A percentile compares a stretch with the other conserved stretches of the same genome.
Conservation (phyloP, 2,329 filamentous ascomycete genomes). For the Exophiala aquamarina region DNA sequence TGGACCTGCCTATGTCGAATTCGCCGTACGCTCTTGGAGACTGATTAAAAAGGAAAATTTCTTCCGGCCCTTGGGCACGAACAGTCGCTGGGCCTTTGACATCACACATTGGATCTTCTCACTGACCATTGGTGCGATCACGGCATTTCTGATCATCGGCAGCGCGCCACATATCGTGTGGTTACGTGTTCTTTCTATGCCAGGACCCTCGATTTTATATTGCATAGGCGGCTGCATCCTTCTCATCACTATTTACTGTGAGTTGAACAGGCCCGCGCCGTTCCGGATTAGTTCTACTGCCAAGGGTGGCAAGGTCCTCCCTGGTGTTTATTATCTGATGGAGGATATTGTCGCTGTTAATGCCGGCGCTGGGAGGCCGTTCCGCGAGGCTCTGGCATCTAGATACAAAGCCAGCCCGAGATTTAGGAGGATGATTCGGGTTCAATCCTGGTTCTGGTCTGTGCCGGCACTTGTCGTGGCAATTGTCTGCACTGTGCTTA, state of each 20-base stretch:
- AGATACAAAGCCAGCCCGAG: constrained; percentile 55
- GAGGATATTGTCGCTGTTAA: constrained; percentile 70
- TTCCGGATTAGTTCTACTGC: constrained; percentile 65
- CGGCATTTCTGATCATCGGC: constrained; percentile 27
- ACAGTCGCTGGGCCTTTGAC: constrained; percentile 29
- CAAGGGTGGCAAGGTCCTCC: constrained; percentile 59
- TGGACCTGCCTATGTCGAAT: constrained; percentile 29
- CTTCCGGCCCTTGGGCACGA: constrained; percentile 27
- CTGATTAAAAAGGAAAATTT: constrained; percentile 29
- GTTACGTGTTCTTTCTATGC: constrained; percentile 29
- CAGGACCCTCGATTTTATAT: constrained; percentile 23
- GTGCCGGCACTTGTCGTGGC: constrained; percentile 51
- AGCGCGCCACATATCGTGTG: constrained; percentile 29
- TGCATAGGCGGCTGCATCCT: constrained; percentile 21
- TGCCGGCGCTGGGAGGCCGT: constrained; percentile 58
- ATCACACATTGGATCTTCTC: constrained; percentile 26
- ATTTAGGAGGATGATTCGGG: constrained; percentile 55
- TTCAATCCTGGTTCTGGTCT: constrained; percentile 59
- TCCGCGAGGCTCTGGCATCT: constrained; percentile 50
- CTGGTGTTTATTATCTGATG: constrained; percentile 63
- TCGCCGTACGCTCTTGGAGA: constrained; percentile 26
- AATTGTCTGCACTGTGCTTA: constrained; percentile 46
- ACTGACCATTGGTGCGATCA: constrained; percentile 24
- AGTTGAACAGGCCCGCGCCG: constrained; percentile 49
- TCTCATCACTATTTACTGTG: constrained; percentile 22